Conservation (phyloP, 108 stramenopile species). For the Cyclotella atomus region DNA sequence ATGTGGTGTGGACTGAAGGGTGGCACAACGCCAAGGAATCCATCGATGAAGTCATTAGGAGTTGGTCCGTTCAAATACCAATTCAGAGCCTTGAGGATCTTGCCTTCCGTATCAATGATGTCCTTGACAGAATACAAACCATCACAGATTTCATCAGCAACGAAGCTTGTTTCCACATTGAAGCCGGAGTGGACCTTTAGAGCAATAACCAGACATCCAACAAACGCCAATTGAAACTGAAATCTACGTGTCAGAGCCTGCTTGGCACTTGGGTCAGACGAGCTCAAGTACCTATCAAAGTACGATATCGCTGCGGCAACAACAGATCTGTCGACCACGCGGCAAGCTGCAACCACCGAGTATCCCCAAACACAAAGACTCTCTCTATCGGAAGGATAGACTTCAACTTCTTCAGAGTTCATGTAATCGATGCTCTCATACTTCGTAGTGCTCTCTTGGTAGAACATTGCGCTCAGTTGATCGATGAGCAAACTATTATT, state of each 20-base stretch:
- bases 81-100: conserved; percentile 1
- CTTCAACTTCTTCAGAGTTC: neutral
- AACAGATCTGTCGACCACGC: conserved; percentile 3
- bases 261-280: neutral
- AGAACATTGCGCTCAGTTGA: neutral
- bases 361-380: conserved; percentile 12
- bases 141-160: conserved; percentile 2
- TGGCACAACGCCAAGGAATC: neutral
- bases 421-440: neutral
- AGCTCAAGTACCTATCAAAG: conserved; percentile 26
- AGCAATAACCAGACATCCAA: conserved; percentile 13
- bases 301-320: conserved; percentile 6
- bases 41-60: conserved; percentile 19
- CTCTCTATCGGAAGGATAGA: neutral
- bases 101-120: neutral
- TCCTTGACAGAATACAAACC: conserved; percentile 4
- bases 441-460: neutral
- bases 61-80: conserved; percentile 26
- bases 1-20: neutral
- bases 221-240: conserved; percentile 17
- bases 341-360: conserved; percentile 17
- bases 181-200: no score
- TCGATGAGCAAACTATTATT: no score
- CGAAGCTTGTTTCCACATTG: conserved; percentile 18
- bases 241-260: neutral